Evolutionary conservation across 1,139 yeast genomes (phyloP), one percentile per base, ranked within the genome.

Genomic region (Candida sanyaensis): DNA sequence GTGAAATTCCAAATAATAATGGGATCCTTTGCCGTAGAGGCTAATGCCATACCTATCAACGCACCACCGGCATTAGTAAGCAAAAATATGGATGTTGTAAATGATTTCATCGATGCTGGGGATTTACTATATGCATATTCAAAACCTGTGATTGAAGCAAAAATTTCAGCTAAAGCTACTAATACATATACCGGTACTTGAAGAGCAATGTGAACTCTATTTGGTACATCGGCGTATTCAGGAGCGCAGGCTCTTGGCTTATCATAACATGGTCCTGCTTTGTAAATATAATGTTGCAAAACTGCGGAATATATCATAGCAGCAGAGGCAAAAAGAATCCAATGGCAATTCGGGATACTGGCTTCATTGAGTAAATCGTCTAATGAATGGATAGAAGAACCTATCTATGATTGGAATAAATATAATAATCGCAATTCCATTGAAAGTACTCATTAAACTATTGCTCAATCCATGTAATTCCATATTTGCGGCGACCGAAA

Each of bases 251-350:
- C 43, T 56, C 63, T 66, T 39, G 93, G 91, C 47, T 60, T 56
- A 52, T 83, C 80, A 56, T 84, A 88, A 77, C 96, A 88, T 49
- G 93, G 92, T 17, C 90, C 89, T 6, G 87, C 73, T 43, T 68
- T 62, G 71, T 89, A 89, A 54, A 90, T 83, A 61, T 73, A 73
- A 62, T 83, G 81, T 69, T 90, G 96, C 55, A 88, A 76, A 41
- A 87, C 83, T n/a, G 96, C 92, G 46, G 96, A 93, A 62, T 86
- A 83, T 29, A 83, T 79, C 84, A 88, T 86, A 32, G 96, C 79
- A 34, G 75, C 59, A 5, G 91, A 68, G 44, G 85, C 90, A 49
- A 87, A 73, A 85, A 65, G 71, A 89, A 89, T 8, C 97, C 97
- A 53, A 75, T 72, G 61, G 79, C 75, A 56, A 90, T 89, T 65